Conservation (phyloP, 768 basidiomycete species). For the Suillus tomentosus region DNA sequence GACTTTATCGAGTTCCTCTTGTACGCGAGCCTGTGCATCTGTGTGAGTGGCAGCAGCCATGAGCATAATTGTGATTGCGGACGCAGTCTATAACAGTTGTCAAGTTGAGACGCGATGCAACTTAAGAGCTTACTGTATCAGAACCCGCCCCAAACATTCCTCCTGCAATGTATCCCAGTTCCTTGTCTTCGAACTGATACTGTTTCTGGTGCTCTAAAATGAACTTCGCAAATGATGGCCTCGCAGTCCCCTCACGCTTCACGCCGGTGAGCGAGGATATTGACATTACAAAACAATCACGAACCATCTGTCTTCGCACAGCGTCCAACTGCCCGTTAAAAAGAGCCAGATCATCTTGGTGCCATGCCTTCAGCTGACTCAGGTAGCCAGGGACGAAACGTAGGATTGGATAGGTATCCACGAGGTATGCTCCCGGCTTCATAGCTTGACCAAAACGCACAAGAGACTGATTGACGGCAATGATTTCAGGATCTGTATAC, state of each 20-base stretch:
- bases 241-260: slow-evolving; percentile 28
- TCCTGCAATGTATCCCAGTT: slow-evolving; percentile 42
- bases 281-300: neutral
- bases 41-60: slow-evolving; percentile 57
- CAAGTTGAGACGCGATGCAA: neutral
- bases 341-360: slow-evolving; percentile 42
- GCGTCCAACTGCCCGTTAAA: slow-evolving; percentile 33
- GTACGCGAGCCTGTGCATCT: slow-evolving; percentile 48
- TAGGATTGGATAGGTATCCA: slow-evolving; percentile 28
- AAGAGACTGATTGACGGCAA: slow-evolving; percentile 29
- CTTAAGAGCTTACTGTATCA: slow-evolving; percentile 36
- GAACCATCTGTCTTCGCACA: slow-evolving; percentile 33
- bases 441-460: slow-evolving; percentile 29
- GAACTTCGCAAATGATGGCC: slow-evolving; percentile 37
- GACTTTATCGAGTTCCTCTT: slow-evolving; percentile 54
- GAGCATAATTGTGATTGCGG: slow-evolving; percentile 54
- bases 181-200: slow-evolving; percentile 34
- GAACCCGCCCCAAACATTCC: slow-evolving; percentile 46
- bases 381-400: slow-evolving; percentile 38
- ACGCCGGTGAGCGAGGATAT: neutral
- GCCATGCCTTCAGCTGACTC: slow-evolving; percentile 52
- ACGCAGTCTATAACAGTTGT: slow-evolving; percentile 31
- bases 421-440: slow-evolving; percentile 27
- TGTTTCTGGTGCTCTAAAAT: slow-evolving; percentile 39
- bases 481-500: slow-evolving; percentile 39